Evolutionary conservation across 1,139 yeast genomes (phyloP), one percentile per base, ranked within the genome.

Genomic region (Debaryomyces psychrophilus): DNA sequence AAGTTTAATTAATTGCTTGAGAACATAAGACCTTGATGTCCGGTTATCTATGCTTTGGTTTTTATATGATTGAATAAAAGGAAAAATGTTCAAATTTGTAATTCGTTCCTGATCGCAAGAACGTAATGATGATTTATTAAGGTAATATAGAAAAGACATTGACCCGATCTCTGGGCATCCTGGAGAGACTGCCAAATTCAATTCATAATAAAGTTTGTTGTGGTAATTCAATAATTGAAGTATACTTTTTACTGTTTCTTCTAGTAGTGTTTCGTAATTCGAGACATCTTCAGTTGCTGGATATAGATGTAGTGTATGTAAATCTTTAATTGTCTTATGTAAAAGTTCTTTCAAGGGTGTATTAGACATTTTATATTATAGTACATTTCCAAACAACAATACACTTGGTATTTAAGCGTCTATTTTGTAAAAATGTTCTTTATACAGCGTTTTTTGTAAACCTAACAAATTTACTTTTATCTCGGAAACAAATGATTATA

Each of bases 281-380:
- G 41, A 35, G 12, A 44, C 50, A 33, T 44, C 37, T 12, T 49
- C 49, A 9, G 38, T 22, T 11, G 29, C 17, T 22, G 41, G 45
- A 41, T 45, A 59, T 9, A 46, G 41, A 46, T 59, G 60, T 14
- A 67, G 57, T 4, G 47, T 31, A 44, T 62, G 61, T 9, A 67
- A 52, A 29, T 62, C 60, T 39, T 58, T 56, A 23, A 67, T 52
- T 2, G 64, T 58, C 26, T 50, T 51, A 38, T 57, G 62, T n/a
- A 67, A 58, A 18, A 60, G 55, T 8, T 56, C 60, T 31, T 53
- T 51, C 47, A 56, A 48, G 14, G 45, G 18, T 8, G 27, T 31
- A 35, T 36, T 37, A 12, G 48, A 26, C 56, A 53, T 53, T 22
- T 36, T 42, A 38, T 38, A 42, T 31, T 23, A 12, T 25, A 12